Conservation (phyloP, 2,329 filamentous ascomycete species). For the Aspergillus fumigatiaffinis region DNA sequence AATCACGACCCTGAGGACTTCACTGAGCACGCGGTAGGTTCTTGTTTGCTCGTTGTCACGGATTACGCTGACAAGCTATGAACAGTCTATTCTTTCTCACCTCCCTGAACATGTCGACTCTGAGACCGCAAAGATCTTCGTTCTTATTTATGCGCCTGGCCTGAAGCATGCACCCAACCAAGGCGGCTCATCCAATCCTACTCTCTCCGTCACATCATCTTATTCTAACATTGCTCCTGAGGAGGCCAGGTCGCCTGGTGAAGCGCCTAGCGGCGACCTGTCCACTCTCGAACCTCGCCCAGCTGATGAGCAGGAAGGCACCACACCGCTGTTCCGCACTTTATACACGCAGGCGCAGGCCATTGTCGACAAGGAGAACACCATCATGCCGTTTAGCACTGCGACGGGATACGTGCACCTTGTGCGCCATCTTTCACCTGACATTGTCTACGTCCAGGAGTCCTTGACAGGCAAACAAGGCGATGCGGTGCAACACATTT, state of each 20-base stretch:
- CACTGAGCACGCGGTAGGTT: constrained; percentile 73
- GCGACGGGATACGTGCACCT: constrained; percentile 80
- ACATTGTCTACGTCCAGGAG: constrained; percentile 84
- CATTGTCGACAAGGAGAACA: constrained; percentile 78
- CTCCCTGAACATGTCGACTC: constrained; percentile 75
- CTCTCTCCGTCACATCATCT: constrained; percentile 69
- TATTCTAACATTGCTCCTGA: constrained; percentile 81
- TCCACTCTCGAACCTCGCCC: constrained; percentile 45
- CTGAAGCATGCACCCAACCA: constrained; percentile 58
- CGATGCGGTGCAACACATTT: constrained; percentile 64
- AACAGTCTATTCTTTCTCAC: constrained; percentile 79
- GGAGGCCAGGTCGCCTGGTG: constrained; percentile 49
- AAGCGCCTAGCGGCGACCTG: constrained; percentile 51
- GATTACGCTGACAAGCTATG: constrained; percentile 5
- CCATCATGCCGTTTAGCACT: constrained; percentile 85
- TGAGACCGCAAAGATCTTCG: constrained; percentile 70
- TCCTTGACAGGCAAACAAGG: constrained; percentile 74
- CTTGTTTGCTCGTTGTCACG: neutral
- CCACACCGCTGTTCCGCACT: constrained; percentile 66
- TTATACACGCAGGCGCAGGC: constrained; percentile 74
- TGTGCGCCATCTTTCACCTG: constrained; percentile 77
- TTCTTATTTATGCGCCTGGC: constrained; percentile 83
- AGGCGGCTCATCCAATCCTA: constrained; percentile 48
- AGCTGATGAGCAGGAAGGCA: constrained; percentile 44
- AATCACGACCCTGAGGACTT: constrained; percentile 55